Conservation (phyloP, 768 basidiomycete genomes). For the Boletus fagicola region DNA sequence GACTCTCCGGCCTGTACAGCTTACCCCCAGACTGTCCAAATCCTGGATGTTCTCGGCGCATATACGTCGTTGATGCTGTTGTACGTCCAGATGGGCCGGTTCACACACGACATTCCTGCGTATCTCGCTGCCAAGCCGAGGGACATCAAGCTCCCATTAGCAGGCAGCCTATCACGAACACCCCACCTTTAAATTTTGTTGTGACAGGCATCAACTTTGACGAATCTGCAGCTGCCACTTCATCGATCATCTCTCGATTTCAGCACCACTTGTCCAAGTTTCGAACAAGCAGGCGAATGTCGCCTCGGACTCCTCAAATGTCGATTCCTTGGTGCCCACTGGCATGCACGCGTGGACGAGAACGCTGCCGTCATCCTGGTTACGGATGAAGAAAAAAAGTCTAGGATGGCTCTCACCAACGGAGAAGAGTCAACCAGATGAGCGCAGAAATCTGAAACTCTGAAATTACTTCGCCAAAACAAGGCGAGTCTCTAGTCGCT, state of each 20-base stretch:
- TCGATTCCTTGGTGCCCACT: slow-evolving; percentile 86
- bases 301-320: slow-evolving; percentile 80
- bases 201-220: slow-evolving; percentile 9
- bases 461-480: slow-evolving; percentile 65
- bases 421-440: too few relatives aligned
- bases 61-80: background rate
- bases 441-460: too few relatives aligned
- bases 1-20: too few relatives aligned
- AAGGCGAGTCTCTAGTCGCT: slow-evolving; percentile 46
- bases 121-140: slow-evolving; percentile 76
- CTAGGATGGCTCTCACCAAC: too few relatives aligned
- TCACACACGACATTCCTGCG: slow-evolving; percentile 69
- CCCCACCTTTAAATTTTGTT: too few relatives aligned
- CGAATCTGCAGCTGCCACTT: background rate
- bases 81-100: slow-evolving; percentile 60
- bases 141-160: slow-evolving; percentile 63
- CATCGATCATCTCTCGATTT: slow-evolving; percentile 25
- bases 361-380: slow-evolving; percentile 45
- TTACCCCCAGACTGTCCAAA: too few relatives aligned
- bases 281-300: slow-evolving; percentile 32
- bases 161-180: slow-evolving; percentile 51
- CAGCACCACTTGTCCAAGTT: slow-evolving; percentile 25
- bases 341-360: slow-evolving; percentile 45
- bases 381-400: slow-evolving; percentile 58
- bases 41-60: too few relatives aligned